phyloP scores from a whole-genome alignment of 2,329 filamentous ascomycete species.

The Phaeosphaeria sp. region DNA sequence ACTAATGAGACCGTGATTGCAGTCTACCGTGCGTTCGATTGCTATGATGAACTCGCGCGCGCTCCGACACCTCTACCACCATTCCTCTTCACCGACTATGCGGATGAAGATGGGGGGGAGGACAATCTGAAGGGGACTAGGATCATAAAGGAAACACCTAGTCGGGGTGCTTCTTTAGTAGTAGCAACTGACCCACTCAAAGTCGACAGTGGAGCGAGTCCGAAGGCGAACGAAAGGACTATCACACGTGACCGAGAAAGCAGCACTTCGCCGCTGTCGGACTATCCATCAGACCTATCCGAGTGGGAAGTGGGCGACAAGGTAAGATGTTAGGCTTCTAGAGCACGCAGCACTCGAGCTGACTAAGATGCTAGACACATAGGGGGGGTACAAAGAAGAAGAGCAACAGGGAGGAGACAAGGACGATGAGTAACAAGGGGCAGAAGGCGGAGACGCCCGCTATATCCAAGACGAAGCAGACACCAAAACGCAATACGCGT shows the following conservation, averaged over 20 bases:
- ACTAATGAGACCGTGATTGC: not conserved
- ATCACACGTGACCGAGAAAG: not conserved
- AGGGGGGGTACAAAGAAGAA: not conserved
- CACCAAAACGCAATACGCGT: not conserved
- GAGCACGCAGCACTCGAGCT: not conserved
- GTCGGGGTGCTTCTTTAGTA: not conserved
- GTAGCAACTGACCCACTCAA: not conserved
- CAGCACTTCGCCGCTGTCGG: constrained; percentile 12
- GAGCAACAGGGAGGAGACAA: not conserved
- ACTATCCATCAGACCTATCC: constrained; percentile 26
- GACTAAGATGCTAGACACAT: not conserved
- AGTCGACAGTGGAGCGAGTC: not conserved
- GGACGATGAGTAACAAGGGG: not conserved
- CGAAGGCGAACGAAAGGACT: not conserved
- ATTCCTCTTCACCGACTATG: constrained; percentile 11
- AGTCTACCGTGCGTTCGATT: constrained; percentile 27
- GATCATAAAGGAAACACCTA: not conserved
- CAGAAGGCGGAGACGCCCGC: not conserved
- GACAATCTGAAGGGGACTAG: not conserved
- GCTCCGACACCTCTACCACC: constrained; percentile 31
- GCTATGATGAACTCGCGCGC: constrained; percentile 18
- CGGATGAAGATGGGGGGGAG: not conserved
- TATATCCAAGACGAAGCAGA: not conserved
- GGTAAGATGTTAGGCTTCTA: constrained; percentile 5
- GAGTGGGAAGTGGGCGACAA: constrained; percentile 10